Base-by-base conservation (phyloP, 2,329 filamentous ascomycete genomes). In the Xylaria sp. region DNA sequence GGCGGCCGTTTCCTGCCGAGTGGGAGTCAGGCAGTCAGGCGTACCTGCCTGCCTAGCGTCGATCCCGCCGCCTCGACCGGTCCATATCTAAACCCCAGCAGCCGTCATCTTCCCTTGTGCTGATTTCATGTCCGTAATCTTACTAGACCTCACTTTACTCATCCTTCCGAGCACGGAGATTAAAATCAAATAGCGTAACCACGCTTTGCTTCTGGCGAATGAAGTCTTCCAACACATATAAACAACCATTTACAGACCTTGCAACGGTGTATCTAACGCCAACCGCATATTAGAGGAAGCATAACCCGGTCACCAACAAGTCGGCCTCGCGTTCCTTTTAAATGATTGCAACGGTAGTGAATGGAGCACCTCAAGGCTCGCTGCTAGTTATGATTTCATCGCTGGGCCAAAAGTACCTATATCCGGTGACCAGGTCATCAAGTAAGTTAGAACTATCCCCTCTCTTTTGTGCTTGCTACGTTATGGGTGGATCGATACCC, bases 31-130 rank as follows among this genome's bases (percentile, higher is more conserved):
- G 29, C 13, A 49, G 35, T 19, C 19, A 57, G 19, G 19, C 44
- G 25, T 47, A 27, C 17, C 29, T 33, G 11, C 29, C 29, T 38
- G 38, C 41, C 51, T n/a, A 25, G 47, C 6, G 43, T 54, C 57
- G 27, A 46, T 52, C 38, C 58, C 51, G 44, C 21, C 19, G 13
- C 40, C 43, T 60, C 57, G 19, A 54, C 27, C 33, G 44, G 44
- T 56, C 27, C 44, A 27, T 25, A 10, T 17, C 21, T n/a, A 10
- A 15, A 21, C 29, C 46, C 29, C 1, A 15, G n/a, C 27, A 48
- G 44, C 19, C 8, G 23, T 25, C 27, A 27, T 46, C 15, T 46
- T 25, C 11, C 11, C 6, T 10, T 25, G 3, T n/a, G 17, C 15
- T 31, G 2, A 11, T 44, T 23, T 33, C 29, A 27, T 15, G 6